Percentiles rank a stretch among this genome's conserved stretches.
Evolutionary conservation across 768 basidiomycete species (phyloP).

Genomic region (Russula griseocarnosa): DNA sequence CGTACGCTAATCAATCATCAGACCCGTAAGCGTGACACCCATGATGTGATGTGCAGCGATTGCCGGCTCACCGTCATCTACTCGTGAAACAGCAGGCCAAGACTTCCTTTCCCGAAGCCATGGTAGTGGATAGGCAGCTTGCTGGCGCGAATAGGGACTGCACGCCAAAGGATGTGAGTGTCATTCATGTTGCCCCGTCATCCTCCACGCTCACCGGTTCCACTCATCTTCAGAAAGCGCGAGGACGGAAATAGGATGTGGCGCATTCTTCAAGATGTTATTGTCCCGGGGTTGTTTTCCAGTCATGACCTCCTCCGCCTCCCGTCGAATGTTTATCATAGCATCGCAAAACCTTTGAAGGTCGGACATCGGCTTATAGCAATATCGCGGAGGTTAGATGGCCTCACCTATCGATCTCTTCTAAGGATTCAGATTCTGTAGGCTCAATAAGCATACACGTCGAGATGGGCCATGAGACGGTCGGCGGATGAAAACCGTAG

Average conservation of each 20-base stretch:
- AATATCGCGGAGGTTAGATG: background rate
- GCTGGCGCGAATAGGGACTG: constrained; percentile 85
- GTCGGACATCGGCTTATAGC: background rate
- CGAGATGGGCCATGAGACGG: constrained; percentile 96
- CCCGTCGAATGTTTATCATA: constrained; percentile 93
- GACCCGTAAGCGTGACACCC: constrained; percentile 12
- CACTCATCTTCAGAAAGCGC: constrained; percentile 72
- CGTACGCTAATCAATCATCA: constrained; percentile 59
- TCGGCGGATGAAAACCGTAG: constrained; percentile 94
- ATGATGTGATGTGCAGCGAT: background rate
- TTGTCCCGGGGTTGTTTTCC: constrained; percentile 89
- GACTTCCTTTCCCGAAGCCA: constrained; percentile 88
- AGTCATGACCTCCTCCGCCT: constrained; percentile 80
- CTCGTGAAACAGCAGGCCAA: constrained; percentile 90
- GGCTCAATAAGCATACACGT: constrained; percentile 98
- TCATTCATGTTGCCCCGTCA: background rate
- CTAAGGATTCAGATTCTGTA: constrained; percentile 91
- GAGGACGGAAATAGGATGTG: constrained; percentile 79
- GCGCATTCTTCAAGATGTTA: constrained; percentile 91
- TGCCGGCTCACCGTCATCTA: constrained; percentile 81
- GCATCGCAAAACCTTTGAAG: constrained; percentile 86
- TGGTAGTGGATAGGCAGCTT: constrained; percentile 85
- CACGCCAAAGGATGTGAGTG: constrained; percentile 17
- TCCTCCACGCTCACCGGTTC: constrained; percentile 58
- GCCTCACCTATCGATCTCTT: constrained; percentile 80